Percentiles rank a stretch among this genome's conserved stretches.
These are phyloP conservation scores for Erigeron philadelphicus DNA, from an alignment of 140 eudicot genomes.

Conservation along the genomic window DNA sequence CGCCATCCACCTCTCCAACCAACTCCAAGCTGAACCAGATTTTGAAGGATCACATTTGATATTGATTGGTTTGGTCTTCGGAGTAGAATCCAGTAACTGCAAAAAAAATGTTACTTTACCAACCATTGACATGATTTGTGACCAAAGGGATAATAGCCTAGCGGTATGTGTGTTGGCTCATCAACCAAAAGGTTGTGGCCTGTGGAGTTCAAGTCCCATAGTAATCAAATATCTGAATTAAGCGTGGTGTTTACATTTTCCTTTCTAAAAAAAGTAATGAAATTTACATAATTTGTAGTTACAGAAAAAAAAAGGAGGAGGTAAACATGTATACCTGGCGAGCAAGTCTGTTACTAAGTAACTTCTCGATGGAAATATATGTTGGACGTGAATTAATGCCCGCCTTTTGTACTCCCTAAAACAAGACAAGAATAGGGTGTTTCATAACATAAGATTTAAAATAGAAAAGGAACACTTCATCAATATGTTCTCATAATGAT, in stretches of 20 bases:
- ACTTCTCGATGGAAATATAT: conserved; percentile 58
- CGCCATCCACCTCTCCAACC: conserved; percentile 96
- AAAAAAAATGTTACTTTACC: conserved; percentile 7
- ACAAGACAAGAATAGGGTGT: neutral
- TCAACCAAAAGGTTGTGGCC: no score
- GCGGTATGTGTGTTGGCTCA: no score
- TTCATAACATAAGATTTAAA: neutral
- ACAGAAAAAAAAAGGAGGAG: neutral
- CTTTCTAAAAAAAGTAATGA: no score
- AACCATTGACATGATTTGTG: neutral
- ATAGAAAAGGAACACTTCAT: neutral
- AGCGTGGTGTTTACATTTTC: no score
- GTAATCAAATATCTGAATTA: no score
- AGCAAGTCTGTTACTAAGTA: conserved; percentile 67
- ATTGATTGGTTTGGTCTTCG: conserved; percentile 53
- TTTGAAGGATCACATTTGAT: conserved; percentile 69
- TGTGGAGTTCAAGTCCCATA: no score
- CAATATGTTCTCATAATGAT: neutral
- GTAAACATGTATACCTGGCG: conserved; percentile 57
- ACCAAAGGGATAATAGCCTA: no score
- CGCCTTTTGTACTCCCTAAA: conserved; percentile 41
- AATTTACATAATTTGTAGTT: no score
- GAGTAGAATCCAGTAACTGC: conserved; percentile 69
- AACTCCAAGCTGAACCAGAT: conserved; percentile 81
- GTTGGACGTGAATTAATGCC: conserved; percentile 31